These are phyloP conservation scores for Astraeus odoratus DNA, from an alignment of 768 basidiomycete species.

Conservation along the genomic window DNA sequence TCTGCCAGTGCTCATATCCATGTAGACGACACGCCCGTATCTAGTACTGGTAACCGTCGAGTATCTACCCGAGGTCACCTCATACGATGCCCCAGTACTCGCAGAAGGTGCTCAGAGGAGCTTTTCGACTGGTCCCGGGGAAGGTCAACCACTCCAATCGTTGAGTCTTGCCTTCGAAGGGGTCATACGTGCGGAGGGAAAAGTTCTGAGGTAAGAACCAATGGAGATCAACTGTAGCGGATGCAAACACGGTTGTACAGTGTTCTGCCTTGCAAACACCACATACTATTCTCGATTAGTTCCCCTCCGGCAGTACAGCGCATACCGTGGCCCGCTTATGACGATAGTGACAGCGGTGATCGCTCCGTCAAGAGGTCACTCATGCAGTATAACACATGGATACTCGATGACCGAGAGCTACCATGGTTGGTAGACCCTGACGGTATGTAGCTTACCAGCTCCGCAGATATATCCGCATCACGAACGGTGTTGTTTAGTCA, in stretches of 20 bases:
- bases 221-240: no score
- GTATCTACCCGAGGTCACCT: constrained; percentile 45
- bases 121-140: constrained; percentile 77
- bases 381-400: constrained; percentile 64
- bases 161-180: constrained; percentile 71
- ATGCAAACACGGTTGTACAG: constrained; percentile 37
- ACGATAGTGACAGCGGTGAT: constrained; percentile 32
- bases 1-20: constrained; percentile 1
- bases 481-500: constrained; percentile 35
- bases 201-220: constrained; percentile 63
- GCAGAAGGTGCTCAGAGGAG: constrained; percentile 47
- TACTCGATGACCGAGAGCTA: constrained; percentile 56
- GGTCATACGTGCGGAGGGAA: constrained; percentile 72
- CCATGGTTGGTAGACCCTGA: constrained; percentile 72
- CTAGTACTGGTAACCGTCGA: constrained; percentile 69
- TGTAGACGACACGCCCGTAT: constrained; percentile 73
- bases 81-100: constrained; percentile 48
- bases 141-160: constrained; percentile 63
- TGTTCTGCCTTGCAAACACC: constrained; percentile 65
- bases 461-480: neutral
- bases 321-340: constrained; percentile 72
- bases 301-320: constrained; percentile 73
- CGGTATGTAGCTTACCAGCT: constrained; percentile 37
- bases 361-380: constrained; percentile 27
- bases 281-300: constrained; percentile 67